Evolutionary conservation across 164 flowering plant genomes (phyloP), one percentile per base, ranked within the genome.

Genomic region (Dillenia suffruticosa): DNA sequence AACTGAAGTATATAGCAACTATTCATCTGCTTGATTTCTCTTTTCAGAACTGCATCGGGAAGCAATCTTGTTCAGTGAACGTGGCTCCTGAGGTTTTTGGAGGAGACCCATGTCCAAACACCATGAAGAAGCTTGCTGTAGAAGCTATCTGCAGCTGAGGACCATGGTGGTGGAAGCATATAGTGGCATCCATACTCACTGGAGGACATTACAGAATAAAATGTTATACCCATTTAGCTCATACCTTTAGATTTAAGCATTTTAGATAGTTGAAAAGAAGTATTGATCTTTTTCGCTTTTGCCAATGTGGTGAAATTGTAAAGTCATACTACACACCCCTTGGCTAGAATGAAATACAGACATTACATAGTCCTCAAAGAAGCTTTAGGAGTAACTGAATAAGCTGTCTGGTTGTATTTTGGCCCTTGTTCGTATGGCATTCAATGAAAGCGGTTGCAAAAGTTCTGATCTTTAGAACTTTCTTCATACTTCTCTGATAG

Each of bases 21-120:
- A 26, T 5, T 26, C 32, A 26, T 26, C 5, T 2, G 32, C 32
- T 26, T 26, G 32, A 26, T 26, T 26, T 26, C 32, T 32, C 40
- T 32, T 62, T 69, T 61, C 83, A 83, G 88, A 75, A 78, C 22
- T 83, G 88, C 70, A 54, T 79, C 49, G 85, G 85, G 46, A 62
- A 70, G 58, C 73, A 79, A 65, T 63, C 69, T 15, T 79, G 82
- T 57, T 51, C 76, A 26, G 78, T 79, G 40, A 53, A 66, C 8
- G 64, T 79, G 56, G 74, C 68, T 52, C 72, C 79, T 47, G 76
- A 76, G 61, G 64, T 76, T 45, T 79, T 76, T 65, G 82, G 82
- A 47, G 82, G 80, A 46, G 82, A 79, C 61, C 82, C 83, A 8
- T 76, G 80, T 57, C 76, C 73, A 17, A 64, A 56, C 26, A 66